Percentiles rank a stretch among this genome's conserved stretches.
These are phyloP conservation scores for Ophiostoma novo-ulmi DNA, from an alignment of 2,329 filamentous ascomycete species.

Conservation along the genomic window DNA sequence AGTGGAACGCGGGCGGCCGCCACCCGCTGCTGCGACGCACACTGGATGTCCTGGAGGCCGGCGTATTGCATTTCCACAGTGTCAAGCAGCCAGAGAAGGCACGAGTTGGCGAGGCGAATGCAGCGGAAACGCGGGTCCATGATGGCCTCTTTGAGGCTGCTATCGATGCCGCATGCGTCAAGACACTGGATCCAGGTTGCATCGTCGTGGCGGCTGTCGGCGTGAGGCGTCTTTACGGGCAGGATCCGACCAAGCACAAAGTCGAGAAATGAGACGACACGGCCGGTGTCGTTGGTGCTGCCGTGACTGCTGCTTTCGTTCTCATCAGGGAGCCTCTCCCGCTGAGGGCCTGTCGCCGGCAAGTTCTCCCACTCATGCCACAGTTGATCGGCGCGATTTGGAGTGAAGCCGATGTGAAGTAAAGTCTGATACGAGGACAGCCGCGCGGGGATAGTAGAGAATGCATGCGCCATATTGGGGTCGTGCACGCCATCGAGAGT, in stretches of 20 bases:
- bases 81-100: not conserved
- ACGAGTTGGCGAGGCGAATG: not conserved
- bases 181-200: not conserved
- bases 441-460: not conserved
- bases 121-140: not conserved
- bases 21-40: not conserved
- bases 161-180: not conserved
- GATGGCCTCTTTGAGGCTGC: not conserved
- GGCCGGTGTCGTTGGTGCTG: not conserved
- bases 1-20: not conserved
- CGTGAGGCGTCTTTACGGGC: not conserved
- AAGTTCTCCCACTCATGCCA: not conserved
- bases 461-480: too few species aligned
- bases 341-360: not conserved
- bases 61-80: not conserved
- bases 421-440: not conserved
- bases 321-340: not conserved
- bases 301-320: not conserved
- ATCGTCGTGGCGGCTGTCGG: not conserved
- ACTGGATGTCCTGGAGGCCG: not conserved
- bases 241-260: not conserved
- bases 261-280: not conserved
- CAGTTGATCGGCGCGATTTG: not conserved
- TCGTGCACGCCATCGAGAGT: not conserved
- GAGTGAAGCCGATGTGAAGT: not conserved